Evolutionary conservation across 176 grass and related monocot genomes (phyloP).

Genomic region (Elymus sibiricus): DNA sequence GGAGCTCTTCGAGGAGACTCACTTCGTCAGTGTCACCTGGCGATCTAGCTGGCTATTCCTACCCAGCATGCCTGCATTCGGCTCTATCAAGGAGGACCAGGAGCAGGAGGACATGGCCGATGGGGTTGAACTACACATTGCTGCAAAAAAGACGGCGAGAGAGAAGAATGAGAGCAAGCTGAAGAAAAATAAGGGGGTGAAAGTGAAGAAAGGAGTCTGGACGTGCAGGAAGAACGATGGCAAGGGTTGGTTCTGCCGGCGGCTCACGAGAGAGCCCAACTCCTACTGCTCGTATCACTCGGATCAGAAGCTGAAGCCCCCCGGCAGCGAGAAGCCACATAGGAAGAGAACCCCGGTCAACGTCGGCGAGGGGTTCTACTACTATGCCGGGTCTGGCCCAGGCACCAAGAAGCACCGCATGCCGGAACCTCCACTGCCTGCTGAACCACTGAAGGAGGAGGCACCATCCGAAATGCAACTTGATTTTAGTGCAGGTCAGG

Average conservation of each 20-base stretch:
- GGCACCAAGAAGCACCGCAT: constrained; percentile 34
- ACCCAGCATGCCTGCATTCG: too few species aligned
- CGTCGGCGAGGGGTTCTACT: constrained; percentile 31
- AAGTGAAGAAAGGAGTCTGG: too few species aligned
- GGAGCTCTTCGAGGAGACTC: too few species aligned
- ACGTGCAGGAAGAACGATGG: too few species aligned
- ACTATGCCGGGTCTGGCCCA: constrained; percentile 54
- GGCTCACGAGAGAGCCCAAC: neutral
- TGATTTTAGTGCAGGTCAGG: neutral
- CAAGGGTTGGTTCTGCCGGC: neutral
- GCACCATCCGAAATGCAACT: neutral
- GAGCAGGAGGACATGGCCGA: too few species aligned
- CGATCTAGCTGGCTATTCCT: too few species aligned
- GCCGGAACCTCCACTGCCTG: neutral
- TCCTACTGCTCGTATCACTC: neutral
- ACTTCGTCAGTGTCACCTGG: too few species aligned
- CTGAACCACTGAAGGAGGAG: neutral
- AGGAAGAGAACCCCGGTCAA: neutral
- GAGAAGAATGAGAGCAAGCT: too few species aligned
- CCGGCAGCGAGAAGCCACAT: neutral
- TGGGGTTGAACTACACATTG: too few species aligned
- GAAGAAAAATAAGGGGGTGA: too few species aligned
- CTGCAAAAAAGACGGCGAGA: too few species aligned
- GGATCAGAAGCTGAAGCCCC: neutral
- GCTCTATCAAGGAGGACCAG: too few species aligned